Conservation (phyloP, 2,329 filamentous ascomycete species). For the Ophiostoma perfectum region DNA sequence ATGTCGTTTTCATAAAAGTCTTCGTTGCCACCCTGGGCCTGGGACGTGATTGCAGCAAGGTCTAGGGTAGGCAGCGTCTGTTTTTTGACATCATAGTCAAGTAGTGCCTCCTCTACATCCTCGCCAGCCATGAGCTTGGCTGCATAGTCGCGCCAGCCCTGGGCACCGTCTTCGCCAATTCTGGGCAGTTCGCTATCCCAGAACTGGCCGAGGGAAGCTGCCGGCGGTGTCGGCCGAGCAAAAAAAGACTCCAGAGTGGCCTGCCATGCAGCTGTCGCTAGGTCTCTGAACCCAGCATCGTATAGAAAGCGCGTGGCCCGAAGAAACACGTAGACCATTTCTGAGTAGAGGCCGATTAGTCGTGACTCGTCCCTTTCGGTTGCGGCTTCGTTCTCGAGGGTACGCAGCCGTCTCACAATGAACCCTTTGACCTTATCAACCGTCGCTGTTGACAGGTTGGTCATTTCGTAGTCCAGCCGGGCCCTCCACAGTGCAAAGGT, state of each 20-base stretch:
- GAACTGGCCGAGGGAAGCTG: conserved; percentile 48
- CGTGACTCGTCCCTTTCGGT: neutral
- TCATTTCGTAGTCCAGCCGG: conserved; percentile 68
- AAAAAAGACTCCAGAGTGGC: conserved; percentile 68
- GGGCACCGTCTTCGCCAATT: conserved; percentile 66
- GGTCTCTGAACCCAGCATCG: conserved; percentile 72
- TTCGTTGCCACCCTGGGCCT: conserved; percentile 22
- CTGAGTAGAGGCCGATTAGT: conserved; percentile 27
- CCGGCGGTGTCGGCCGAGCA: conserved; percentile 43
- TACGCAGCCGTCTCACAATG: conserved; percentile 54
- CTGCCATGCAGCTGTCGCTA: conserved; percentile 78
- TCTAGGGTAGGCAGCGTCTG: conserved; percentile 20
- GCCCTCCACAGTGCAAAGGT: conserved; percentile 66
- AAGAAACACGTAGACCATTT: conserved; percentile 66
- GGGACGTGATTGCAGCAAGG: conserved; percentile 8
- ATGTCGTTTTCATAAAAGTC: conserved; percentile 14
- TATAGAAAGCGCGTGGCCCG: conserved; percentile 67
- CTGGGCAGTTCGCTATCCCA: conserved; percentile 82
- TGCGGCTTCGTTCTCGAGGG: conserved; percentile 24
- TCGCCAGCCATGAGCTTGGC: conserved; percentile 31
- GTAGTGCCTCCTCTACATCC: conserved; percentile 16
- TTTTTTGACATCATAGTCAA: conserved; percentile 6
- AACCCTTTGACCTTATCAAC: conserved; percentile 60
- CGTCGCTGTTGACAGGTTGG: conserved; percentile 59
- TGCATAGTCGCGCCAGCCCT: conserved; percentile 61